Base-by-base conservation (phyloP, 345 rosid genomes). In the Rubroshorea leprosula region DNA sequence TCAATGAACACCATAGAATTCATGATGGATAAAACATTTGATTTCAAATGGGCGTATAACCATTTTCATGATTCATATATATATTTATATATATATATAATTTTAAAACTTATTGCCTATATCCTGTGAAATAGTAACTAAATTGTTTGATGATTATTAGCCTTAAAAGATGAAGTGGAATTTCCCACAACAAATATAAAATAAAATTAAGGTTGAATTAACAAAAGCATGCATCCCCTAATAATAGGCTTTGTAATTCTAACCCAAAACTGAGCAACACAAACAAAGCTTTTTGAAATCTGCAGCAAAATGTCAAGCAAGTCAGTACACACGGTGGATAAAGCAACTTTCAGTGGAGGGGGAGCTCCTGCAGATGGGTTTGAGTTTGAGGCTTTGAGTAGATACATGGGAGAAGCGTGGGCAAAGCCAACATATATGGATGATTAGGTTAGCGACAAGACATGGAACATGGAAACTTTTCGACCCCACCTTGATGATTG, bases 401-500 rank as follows among this genome's bases (percentile, higher is more conserved):
- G 51, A 31, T 52, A 45, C 35, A 63, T 21, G 61, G 47, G 4
- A 21, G 55, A 41, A 62, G 56, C 57, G 54, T 63, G 72, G 71
- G 15, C 1, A 50, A 46, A 25, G 12, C 66, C 65, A 0, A 46
- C 39, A 11, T 21, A 31, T 20, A 44, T n/a, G 59, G 52, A 65
- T 72, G 73, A 25, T 51, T 58, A 19, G 71, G 57, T 27, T 21
- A 25, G 57, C 44, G 31, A 64, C 72, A 49, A 44, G 51, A 55
- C 66, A 50, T 44, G 66, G 65, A 72, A 73, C 74, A 63, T 26
- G 51, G 69, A 54, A 75, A 46, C 58, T 58, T 1, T 1, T 66
- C 82, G 81, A 51, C 22, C 81, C 80, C 70, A 48, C 13, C 20
- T 55, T 73, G 80, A 78, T 80, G 81, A 81, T 75, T 69, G 62